These are phyloP conservation scores for Platismatia glauca DNA, from an alignment of 495 filamentous ascomycete genomes.

Conservation along the genomic window DNA sequence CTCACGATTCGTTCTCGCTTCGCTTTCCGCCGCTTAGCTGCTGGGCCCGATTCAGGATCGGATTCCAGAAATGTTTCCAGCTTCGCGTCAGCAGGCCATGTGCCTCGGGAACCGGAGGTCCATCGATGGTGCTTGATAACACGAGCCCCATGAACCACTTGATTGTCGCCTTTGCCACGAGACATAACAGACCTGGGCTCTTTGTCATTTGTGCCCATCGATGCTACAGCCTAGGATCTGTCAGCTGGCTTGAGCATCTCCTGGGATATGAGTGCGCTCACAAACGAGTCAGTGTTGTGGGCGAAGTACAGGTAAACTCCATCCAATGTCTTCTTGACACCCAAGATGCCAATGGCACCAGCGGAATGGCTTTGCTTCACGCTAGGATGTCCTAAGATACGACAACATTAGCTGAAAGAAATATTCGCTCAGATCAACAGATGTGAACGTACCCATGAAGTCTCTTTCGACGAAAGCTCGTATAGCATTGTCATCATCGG, in stretches of 20 bases:
- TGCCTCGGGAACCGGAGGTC: slow-evolving; percentile 13
- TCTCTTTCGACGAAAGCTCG: slow-evolving; percentile 62
- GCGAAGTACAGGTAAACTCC: slow-evolving; percentile 76
- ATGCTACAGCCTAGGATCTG: slow-evolving; percentile 55
- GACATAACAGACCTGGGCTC: slow-evolving; percentile 79
- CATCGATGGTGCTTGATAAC: slow-evolving; percentile 18
- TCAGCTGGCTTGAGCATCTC: slow-evolving; percentile 25
- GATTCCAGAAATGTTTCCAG: neutral
- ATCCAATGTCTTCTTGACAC: slow-evolving; percentile 63
- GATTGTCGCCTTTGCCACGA: slow-evolving; percentile 38
- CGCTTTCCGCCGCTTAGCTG: slow-evolving; percentile 11
- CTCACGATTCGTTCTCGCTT: neutral
- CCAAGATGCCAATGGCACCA: slow-evolving; percentile 75
- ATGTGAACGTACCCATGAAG: slow-evolving; percentile 53
- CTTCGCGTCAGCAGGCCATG: slow-evolving; percentile 13
- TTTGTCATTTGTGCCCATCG: slow-evolving; percentile 69
- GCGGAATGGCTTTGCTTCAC: slow-evolving; percentile 59
- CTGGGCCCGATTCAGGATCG: neutral
- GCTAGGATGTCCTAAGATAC: slow-evolving; percentile 55
- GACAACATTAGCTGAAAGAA: slow-evolving; percentile 20
- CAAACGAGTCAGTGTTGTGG: slow-evolving; percentile 88
- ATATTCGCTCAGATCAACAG: neutral
- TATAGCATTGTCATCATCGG: slow-evolving; percentile 64
- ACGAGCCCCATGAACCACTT: slow-evolving; percentile 20
- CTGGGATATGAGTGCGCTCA: slow-evolving; percentile 28